Evolutionary conservation across 192 early-diverging fungal genomes (phyloP).

Genomic region (Backusella morwellensis): DNA sequence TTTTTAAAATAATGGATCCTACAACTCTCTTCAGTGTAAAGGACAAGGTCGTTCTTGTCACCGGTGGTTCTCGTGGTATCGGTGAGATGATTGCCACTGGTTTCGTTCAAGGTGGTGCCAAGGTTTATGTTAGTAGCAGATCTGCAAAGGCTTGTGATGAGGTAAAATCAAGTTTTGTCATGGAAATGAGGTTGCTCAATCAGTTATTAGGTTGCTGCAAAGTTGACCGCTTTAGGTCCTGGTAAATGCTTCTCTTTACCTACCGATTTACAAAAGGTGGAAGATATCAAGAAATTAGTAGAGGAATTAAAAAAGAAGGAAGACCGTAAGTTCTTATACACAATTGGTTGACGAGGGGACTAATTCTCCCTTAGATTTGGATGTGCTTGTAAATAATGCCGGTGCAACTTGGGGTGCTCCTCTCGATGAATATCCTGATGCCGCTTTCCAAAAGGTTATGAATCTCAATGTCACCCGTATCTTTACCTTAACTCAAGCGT

Average conservation of each 20-base stretch:
- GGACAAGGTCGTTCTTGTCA: constrained; percentile 65
- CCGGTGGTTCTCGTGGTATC: constrained; percentile 71
- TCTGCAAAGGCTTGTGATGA: constrained; percentile 59
- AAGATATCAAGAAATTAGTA: constrained; percentile 55
- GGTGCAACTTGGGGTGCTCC: constrained; percentile 55
- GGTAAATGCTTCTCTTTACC: constrained; percentile 67
- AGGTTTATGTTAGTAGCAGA: constrained; percentile 91
- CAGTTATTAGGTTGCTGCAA: constrained; percentile 44
- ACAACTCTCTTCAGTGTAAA: constrained; percentile 16
- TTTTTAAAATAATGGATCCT: constrained; percentile 8
- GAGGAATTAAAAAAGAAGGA: constrained; percentile 56
- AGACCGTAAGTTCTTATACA: constrained; percentile 37
- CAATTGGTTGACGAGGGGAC: no score
- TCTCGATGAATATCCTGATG: constrained; percentile 57
- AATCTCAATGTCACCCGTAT: constrained; percentile 83
- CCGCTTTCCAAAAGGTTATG: constrained; percentile 74
- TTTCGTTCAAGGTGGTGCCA: constrained; percentile 85
- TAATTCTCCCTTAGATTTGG: constrained; percentile 47
- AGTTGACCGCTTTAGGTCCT: constrained; percentile 60
- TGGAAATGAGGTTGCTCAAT: no score
- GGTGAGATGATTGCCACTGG: constrained; percentile 62
- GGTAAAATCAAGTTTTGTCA: constrained; percentile 22
- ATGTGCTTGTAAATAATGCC: constrained; percentile 88
- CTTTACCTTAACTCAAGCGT: constrained; percentile 74
- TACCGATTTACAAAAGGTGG: constrained; percentile 63